Evolutionary conservation across 1,284 basidiomycete species (phyloP).

Genomic region (Heterobasidion occidentale): DNA sequence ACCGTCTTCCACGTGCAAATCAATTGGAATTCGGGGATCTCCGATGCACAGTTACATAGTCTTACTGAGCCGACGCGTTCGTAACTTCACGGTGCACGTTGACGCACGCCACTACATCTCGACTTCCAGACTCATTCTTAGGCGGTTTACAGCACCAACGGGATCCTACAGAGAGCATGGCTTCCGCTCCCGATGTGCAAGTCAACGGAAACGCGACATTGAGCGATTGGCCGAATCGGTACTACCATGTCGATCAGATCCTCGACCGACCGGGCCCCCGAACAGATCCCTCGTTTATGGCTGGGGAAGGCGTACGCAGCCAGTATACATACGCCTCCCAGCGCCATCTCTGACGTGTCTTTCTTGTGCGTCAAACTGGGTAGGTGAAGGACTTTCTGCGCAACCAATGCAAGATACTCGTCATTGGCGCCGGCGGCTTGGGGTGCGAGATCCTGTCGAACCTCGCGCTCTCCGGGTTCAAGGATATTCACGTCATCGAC

Average conservation of each 20-base stretch:
- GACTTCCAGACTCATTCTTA: too few species aligned
- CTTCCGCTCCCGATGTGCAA: constrained; percentile 11
- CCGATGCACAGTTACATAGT: too few species aligned
- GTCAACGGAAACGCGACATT: constrained; percentile 19
- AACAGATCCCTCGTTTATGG: constrained; percentile 66
- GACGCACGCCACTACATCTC: too few species aligned
- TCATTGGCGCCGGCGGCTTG: constrained; percentile 93
- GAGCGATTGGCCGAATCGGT: constrained; percentile 65
- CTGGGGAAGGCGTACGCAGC: constrained; percentile 59
- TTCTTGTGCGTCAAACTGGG: neutral
- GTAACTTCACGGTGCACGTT: too few species aligned
- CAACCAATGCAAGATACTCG: constrained; percentile 84
- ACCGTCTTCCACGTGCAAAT: too few species aligned
- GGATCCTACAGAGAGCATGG: constrained; percentile 16
- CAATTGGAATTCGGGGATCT: too few species aligned
- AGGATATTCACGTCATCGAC: constrained; percentile 98
- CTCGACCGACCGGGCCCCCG: constrained; percentile 76
- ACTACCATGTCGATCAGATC: constrained; percentile 76
- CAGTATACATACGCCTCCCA: constrained; percentile 13
- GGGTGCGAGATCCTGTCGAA: constrained; percentile 95
- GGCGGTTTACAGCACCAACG: neutral
- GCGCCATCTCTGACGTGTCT: neutral
- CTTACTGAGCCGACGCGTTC: too few species aligned
- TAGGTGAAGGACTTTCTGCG: constrained; percentile 87
- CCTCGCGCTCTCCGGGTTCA: constrained; percentile 90